Evolutionary conservation across 768 basidiomycete genomes (phyloP).

Genomic region (Auricularia heimuer): DNA sequence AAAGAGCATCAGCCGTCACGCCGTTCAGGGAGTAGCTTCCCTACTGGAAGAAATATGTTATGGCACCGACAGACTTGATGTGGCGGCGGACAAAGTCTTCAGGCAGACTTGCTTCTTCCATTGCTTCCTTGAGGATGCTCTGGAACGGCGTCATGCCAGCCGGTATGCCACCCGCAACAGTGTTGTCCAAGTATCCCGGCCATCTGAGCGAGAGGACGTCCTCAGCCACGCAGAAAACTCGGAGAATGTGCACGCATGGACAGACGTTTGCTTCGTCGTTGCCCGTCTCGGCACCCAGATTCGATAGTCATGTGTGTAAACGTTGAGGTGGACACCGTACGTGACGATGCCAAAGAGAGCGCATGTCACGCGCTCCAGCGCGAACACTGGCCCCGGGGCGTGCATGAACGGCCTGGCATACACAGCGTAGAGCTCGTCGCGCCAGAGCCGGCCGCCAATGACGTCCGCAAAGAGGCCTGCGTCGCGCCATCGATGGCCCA

Average conservation of each 20-base stretch:
- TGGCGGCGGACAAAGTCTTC: conserved; percentile 52
- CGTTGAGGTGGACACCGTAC: conserved; percentile 86
- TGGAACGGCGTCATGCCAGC: conserved; percentile 65
- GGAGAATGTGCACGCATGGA: conserved; percentile 6
- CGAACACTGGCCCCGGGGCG: conserved; percentile 56
- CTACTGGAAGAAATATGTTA: conserved; percentile 73
- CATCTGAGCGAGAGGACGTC: conserved; percentile 34
- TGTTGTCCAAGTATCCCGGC: conserved; percentile 84
- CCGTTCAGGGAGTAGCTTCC: background rate
- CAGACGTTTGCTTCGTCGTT: conserved; percentile 80
- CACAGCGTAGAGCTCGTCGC: conserved; percentile 73
- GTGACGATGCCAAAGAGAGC: conserved; percentile 84
- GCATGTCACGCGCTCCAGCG: conserved; percentile 84
- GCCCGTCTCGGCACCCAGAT: conserved; percentile 88
- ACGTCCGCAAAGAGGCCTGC: conserved; percentile 47
- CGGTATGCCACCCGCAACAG: conserved; percentile 85
- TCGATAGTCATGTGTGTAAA: conserved; percentile 48
- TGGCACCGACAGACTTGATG: conserved; percentile 50
- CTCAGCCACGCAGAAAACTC: too few relatives aligned
- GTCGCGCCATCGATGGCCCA: conserved; percentile 73
- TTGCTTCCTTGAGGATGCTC: conserved; percentile 79
- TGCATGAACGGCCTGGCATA: conserved; percentile 60
- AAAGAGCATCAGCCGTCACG: background rate
- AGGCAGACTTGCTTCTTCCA: conserved; percentile 83
- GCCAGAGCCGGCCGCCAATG: conserved; percentile 74